Conservation (phyloP, 1,139 yeast genomes). For the Diutina mesorugosa region DNA sequence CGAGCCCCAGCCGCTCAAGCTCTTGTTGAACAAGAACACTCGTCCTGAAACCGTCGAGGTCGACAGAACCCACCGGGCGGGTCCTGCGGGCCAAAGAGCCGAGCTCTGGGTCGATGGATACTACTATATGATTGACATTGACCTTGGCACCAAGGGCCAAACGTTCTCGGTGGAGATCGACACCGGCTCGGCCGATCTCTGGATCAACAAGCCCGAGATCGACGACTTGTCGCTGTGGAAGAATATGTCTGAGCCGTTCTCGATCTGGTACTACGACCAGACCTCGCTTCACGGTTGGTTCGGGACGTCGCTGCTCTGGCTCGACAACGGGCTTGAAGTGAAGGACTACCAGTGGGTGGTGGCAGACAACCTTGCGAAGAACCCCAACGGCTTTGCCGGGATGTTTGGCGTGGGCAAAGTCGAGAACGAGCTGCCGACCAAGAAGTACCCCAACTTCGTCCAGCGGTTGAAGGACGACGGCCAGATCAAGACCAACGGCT, state of each 20-base stretch:
- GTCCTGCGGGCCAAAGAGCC: too few species aligned
- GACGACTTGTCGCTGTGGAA: background rate
- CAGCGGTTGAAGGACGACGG: background rate
- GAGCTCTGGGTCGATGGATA: background rate
- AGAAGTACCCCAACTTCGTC: background rate
- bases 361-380: background rate
- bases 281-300: slow-evolving; percentile 3
- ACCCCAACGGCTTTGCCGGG: slow-evolving; percentile 2
- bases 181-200: slow-evolving; percentile 8
- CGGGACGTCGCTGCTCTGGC: slow-evolving; percentile 3
- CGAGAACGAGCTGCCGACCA: background rate
- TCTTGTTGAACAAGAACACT: background rate
- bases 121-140: background rate
- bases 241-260: slow-evolving; percentile 4
- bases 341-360: slow-evolving; percentile 5
- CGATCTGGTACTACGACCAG: slow-evolving; percentile 5
- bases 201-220: slow-evolving; percentile 3
- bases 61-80: background rate
- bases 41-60: too few species aligned
- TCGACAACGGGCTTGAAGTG: slow-evolving; percentile 2
- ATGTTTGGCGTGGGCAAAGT: slow-evolving; percentile 5
- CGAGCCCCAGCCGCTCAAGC: background rate
- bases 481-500: background rate
- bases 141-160: background rate
- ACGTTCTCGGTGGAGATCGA: background rate